These are phyloP conservation scores for Cercophora samala DNA, from an alignment of 495 filamentous ascomycete species.

Conservation along the genomic window DNA sequence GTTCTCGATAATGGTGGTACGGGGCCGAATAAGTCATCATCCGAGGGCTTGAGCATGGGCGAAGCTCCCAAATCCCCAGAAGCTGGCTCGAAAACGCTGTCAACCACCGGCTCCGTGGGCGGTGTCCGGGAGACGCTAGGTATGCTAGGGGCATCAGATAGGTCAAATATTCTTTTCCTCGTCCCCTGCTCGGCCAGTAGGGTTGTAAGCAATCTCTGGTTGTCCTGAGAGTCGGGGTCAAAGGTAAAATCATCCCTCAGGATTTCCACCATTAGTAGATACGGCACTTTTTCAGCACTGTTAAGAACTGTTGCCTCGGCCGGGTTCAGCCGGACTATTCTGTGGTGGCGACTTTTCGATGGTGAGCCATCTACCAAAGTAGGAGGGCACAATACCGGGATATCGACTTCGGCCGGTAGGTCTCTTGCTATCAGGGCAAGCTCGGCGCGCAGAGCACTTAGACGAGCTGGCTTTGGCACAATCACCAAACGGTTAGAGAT, in stretches of 20 bases:
- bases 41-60: slow-evolving; percentile 55
- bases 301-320: slow-evolving; percentile 75
- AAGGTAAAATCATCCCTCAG: slow-evolving; percentile 72
- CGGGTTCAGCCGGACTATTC: slow-evolving; percentile 71
- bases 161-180: slow-evolving; percentile 64
- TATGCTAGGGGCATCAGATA: slow-evolving; percentile 43
- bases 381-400: slow-evolving; percentile 70
- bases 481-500: slow-evolving; percentile 72
- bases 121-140: slow-evolving; percentile 31
- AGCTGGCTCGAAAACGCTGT: slow-evolving; percentile 72
- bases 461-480: slow-evolving; percentile 68
- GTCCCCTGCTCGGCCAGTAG: slow-evolving; percentile 60
- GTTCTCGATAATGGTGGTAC: slow-evolving; percentile 18
- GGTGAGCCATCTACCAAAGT: slow-evolving; percentile 61
- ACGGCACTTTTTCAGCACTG: slow-evolving; percentile 75
- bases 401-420: slow-evolving; percentile 71
- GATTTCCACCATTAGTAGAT: slow-evolving; percentile 73
- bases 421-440: slow-evolving; percentile 70
- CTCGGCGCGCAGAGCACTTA: slow-evolving; percentile 72
- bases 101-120: slow-evolving; percentile 43
- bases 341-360: slow-evolving; percentile 64
- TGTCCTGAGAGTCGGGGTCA: slow-evolving; percentile 62
- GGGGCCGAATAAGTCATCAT: slow-evolving; percentile 35
- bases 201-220: slow-evolving; percentile 57
- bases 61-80: slow-evolving; percentile 69